phyloP scores from a whole-genome alignment of 176 grass and related monocot genomes.

The Avena atlantica region DNA sequence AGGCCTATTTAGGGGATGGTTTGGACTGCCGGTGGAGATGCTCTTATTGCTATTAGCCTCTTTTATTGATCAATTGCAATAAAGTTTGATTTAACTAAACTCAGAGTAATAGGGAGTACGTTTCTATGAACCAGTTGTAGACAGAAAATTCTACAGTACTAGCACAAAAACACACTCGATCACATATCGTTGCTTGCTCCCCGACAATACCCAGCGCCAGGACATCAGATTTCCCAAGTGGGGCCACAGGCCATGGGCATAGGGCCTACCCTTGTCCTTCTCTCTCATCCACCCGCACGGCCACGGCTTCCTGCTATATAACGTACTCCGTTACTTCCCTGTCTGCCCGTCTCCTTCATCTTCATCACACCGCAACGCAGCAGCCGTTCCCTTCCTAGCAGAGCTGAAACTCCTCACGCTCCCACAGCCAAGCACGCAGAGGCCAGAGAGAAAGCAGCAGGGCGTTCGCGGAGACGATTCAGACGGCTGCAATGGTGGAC shows the following conservation, averaged over 20 bases:
- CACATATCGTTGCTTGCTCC: neutral
- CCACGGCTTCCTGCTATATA: slow-evolving; percentile 52
- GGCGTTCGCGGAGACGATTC: neutral
- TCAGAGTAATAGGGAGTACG: too few relatives aligned
- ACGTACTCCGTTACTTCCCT: neutral
- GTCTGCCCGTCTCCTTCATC: neutral
- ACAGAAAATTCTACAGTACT: neutral
- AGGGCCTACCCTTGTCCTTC: slow-evolving; percentile 28
- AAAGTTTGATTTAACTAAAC: too few relatives aligned
- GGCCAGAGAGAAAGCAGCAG: neutral
- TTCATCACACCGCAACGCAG: neutral
- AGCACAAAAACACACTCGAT: neutral
- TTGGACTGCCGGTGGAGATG: too few relatives aligned
- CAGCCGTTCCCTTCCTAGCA: neutral
- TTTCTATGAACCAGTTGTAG: neutral
- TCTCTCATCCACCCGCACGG: neutral
- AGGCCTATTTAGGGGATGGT: too few relatives aligned
- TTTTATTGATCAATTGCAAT: too few relatives aligned
- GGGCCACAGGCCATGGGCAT: slow-evolving; percentile 17
- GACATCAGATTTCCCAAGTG: slow-evolving; percentile 30
- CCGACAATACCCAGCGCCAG: neutral
- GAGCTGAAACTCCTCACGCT: neutral
- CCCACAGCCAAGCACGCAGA: neutral
- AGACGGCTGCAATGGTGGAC: slow-evolving; percentile 62
- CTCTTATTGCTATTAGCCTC: too few relatives aligned